These are phyloP conservation scores for Paratinospora sagittata DNA, from an alignment of 164 flowering plant genomes.

Conservation along the genomic window DNA sequence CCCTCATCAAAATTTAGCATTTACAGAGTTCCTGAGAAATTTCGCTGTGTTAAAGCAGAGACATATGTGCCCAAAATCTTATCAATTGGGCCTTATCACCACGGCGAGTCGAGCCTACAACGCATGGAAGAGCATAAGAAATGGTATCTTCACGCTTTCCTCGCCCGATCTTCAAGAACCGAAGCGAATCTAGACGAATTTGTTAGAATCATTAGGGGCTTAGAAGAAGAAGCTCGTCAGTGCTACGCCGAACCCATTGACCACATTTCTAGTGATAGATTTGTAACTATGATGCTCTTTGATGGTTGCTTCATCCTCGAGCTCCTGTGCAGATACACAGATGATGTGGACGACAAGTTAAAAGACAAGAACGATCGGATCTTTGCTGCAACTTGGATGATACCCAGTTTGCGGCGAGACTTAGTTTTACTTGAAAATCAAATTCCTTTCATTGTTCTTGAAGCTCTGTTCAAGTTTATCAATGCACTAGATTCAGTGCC, in stretches of 20 bases:
- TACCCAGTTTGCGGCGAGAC: background rate
- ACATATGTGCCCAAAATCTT: background rate
- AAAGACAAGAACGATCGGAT: background rate
- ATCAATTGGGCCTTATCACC: slow-evolving; percentile 10
- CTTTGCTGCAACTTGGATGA: slow-evolving; percentile 1
- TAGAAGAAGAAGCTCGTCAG: background rate
- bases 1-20: background rate
- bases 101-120: background rate
- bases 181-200: background rate
- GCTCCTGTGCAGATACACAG: background rate
- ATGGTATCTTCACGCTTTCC: slow-evolving; percentile 5
- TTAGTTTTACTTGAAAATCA: slow-evolving; percentile 9
- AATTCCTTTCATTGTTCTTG: slow-evolving; percentile 6
- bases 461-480: background rate
- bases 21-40: slow-evolving; percentile 2
- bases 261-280: background rate
- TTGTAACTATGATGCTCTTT: slow-evolving; percentile 1
- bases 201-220: background rate
- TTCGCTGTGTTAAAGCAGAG: background rate
- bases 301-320: slow-evolving; percentile 10
- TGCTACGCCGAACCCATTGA: slow-evolving; percentile 2
- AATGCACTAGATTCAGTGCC: background rate
- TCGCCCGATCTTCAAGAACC: background rate
- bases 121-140: slow-evolving; percentile 5
- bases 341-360: background rate